Conservation (phyloP, 1,284 basidiomycete species). For the Schizophyllum commune region DNA sequence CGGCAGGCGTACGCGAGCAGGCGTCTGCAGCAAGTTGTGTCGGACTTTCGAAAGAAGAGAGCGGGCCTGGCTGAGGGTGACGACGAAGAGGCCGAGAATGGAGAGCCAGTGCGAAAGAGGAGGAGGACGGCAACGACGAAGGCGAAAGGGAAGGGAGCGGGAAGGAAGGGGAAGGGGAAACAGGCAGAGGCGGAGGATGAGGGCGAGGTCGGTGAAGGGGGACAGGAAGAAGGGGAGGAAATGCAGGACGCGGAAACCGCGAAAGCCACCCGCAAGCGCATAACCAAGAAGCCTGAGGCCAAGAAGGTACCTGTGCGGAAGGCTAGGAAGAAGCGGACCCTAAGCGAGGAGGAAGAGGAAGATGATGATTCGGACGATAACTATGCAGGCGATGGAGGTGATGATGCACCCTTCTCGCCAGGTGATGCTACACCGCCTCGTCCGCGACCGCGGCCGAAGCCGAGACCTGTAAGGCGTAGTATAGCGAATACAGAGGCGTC, state of each 20-base stretch:
- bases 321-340: not conserved
- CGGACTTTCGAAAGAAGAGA: conserved; percentile 56
- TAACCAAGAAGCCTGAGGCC: not conserved
- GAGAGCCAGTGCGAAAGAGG: not conserved
- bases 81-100: not conserved
- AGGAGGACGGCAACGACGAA: not conserved
- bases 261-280: not conserved
- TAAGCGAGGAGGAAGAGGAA: not conserved
- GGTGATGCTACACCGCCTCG: not conserved
- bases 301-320: not conserved
- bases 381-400: not conserved
- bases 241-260: not conserved
- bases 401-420: not conserved
- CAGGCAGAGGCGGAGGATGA: not conserved
- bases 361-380: not conserved
- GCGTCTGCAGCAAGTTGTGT: conserved; percentile 84
- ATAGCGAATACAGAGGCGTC: not conserved
- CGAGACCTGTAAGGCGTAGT: not conserved
- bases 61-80: not conserved
- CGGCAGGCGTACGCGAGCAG: conserved; percentile 79
- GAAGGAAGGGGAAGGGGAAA: not conserved
- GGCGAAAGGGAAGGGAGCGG: not conserved
- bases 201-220: not conserved
- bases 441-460: not conserved
- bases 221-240: not conserved